These are phyloP conservation scores for Chlamydomonas schloesseri DNA, from an alignment of 139 green algal species.

Conservation along the genomic window DNA sequence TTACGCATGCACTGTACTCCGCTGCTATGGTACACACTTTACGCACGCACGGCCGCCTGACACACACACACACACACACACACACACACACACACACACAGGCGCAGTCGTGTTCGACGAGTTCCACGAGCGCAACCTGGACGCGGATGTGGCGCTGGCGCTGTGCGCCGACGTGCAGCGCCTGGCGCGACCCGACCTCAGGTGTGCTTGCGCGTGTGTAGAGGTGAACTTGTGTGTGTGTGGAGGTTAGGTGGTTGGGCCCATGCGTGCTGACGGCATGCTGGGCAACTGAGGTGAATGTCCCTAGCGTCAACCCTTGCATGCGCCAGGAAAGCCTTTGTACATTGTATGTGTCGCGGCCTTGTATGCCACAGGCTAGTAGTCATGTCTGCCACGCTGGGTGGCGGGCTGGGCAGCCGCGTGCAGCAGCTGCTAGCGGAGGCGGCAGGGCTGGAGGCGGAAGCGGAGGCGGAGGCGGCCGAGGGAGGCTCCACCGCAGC, in stretches of 20 bases:
- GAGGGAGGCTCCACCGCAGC: not conserved
- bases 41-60: too few relatives aligned
- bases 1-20: too few relatives aligned
- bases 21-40: too few relatives aligned
- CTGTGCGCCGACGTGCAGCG: slow-evolving; percentile 65
- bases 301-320: too few relatives aligned
- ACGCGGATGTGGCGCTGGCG: slow-evolving; percentile 72
- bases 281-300: too few relatives aligned
- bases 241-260: not conserved
- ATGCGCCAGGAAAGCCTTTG: too few relatives aligned
- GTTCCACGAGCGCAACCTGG: slow-evolving; percentile 79
- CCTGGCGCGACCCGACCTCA: slow-evolving; percentile 50
- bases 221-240: not conserved
- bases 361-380: too few relatives aligned
- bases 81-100: too few relatives aligned
- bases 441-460: not conserved
- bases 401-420: slow-evolving; percentile 64
- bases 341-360: too few relatives aligned
- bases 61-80: too few relatives aligned
- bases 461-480: not conserved
- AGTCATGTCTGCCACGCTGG: slow-evolving; percentile 79
- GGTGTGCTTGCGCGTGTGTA: not conserved
- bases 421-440: slow-evolving; percentile 53
- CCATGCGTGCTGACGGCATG: too few relatives aligned
- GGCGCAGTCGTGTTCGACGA: slow-evolving; percentile 58